phyloP scores from a whole-genome alignment of 768 basidiomycete genomes.

The Lentinula detonsa region DNA sequence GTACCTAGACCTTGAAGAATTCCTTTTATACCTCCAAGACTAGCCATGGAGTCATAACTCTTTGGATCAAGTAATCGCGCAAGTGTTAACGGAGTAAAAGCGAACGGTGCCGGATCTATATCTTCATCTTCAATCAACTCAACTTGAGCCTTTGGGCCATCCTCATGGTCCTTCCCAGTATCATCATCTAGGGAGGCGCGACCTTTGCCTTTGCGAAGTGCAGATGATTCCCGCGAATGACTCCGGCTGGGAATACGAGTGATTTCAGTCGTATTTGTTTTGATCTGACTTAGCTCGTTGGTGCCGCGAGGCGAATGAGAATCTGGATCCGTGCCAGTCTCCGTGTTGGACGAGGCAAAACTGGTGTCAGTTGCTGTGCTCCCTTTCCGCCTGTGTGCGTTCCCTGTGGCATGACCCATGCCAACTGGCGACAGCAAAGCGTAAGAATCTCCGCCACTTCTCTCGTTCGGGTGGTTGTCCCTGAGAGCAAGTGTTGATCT shows the following conservation, averaged over 20 bases:
- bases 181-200: slow-evolving; percentile 5
- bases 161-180: slow-evolving; percentile 12
- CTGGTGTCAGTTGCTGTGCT: slow-evolving; percentile 54
- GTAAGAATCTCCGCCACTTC: slow-evolving; percentile 45
- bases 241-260: slow-evolving; percentile 26
- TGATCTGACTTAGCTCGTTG: slow-evolving; percentile 25
- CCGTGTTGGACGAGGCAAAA: slow-evolving; percentile 20
- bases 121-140: slow-evolving; percentile 29
- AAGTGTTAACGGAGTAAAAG: slow-evolving; percentile 64
- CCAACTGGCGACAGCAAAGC: slow-evolving; percentile 38
- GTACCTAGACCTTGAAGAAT: slow-evolving; percentile 75
- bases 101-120: slow-evolving; percentile 64
- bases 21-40: slow-evolving; percentile 64
- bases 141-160: slow-evolving; percentile 14
- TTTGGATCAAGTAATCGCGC: slow-evolving; percentile 92
- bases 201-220: slow-evolving; percentile 5
- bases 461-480: slow-evolving; percentile 61
- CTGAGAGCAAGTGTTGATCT: slow-evolving; percentile 51
- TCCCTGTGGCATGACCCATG: slow-evolving; percentile 11
- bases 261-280: slow-evolving; percentile 28
- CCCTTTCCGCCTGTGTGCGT: slow-evolving; percentile 43
- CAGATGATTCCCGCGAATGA: slow-evolving; percentile 16
- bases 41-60: slow-evolving; percentile 54
- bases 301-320: slow-evolving; percentile 21
- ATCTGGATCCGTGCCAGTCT: slow-evolving; percentile 44